Base-by-base conservation (phyloP, 2,329 filamentous ascomycete species). In the Peltaster fructicola region DNA sequence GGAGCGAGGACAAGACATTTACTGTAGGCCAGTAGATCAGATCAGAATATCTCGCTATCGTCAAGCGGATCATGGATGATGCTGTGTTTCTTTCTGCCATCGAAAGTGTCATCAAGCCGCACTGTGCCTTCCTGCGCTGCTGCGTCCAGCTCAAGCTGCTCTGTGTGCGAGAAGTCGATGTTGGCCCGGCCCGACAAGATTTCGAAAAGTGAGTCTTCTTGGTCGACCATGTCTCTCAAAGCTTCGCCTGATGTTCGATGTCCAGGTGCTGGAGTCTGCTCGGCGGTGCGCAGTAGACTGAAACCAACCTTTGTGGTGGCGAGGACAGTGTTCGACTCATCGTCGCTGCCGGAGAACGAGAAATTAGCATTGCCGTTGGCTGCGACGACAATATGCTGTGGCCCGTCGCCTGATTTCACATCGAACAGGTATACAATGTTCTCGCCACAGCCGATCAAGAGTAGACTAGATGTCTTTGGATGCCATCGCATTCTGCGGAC, bases 121-220 rank as follows among this genome's bases (percentile, higher is more conserved):
- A 27, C 40, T 24, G 31, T 45, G 17, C 33, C 41, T 3, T 44
- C 44, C 14, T 45, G 40, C 11, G 23, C 32, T 4, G 37, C 41
- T n/a, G 39, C 37, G 8, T 47, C 43, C 17, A 41, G 23, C 23
- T 47, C 41, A 6, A 47, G 36, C 26, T 34, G 38, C 23, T 47
- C 37, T 8, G 40, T 48, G 36, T 39, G 41, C 13, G 36, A 47
- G 20, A 26, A 39, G 30, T 33, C 39, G 23, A 33, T 37, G 21
- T 39, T 44, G 8, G 38, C 43, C n/a, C 52, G 38, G 0, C 58
- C 58, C 1, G 55, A 57, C 8, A 62, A 37, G 5, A 61, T 53
- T 13, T 61, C 55, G 24, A 54, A 56, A 13, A 62, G 33, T 20
- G 54, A 59, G 32, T 62, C 58, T 14, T 61, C 56, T 25, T 50